These are phyloP conservation scores for Excoecaria cochinchinensis DNA, from an alignment of 345 rosid species.

Conservation along the genomic window DNA sequence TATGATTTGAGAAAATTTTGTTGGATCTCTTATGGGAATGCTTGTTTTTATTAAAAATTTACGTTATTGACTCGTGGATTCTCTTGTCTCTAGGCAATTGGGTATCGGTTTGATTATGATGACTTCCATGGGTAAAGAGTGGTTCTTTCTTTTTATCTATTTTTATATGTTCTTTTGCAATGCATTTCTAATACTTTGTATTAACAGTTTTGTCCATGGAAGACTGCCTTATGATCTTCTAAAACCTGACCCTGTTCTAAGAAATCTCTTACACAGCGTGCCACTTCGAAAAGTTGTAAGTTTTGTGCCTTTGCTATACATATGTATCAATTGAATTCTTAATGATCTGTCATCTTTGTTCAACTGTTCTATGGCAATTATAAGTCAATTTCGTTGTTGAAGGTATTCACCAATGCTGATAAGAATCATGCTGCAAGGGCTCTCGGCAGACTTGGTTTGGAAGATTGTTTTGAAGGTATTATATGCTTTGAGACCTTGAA, in stretches of 20 bases:
- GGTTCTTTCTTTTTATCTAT: neutral
- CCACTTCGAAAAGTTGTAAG: conserved; percentile 86
- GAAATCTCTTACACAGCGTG: conserved; percentile 64
- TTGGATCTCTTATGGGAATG: neutral
- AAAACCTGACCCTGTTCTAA: conserved; percentile 79
- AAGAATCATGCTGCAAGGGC: conserved; percentile 60
- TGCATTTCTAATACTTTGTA: conserved; percentile 4
- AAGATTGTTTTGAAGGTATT: conserved; percentile 84
- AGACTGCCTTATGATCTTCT: conserved; percentile 81
- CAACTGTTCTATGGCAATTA: neutral
- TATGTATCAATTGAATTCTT: neutral
- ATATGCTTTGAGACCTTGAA: conserved; percentile 90
- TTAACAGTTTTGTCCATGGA: conserved; percentile 75
- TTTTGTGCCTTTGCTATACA: neutral
- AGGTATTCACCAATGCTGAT: conserved; percentile 96
- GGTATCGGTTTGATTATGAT: conserved; percentile 80
- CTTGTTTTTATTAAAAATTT: neutral
- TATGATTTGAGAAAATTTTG: conserved; percentile 23
- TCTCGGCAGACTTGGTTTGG: conserved; percentile 69
- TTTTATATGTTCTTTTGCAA: neutral
- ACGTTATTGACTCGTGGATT: neutral
- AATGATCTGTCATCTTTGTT: neutral
- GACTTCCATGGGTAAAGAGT: conserved; percentile 75
- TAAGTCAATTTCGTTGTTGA: neutral
- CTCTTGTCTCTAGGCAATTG: conserved; percentile 62